Base-by-base conservation (phyloP, 345 rosid genomes). In the Euphorbia peplus region DNA sequence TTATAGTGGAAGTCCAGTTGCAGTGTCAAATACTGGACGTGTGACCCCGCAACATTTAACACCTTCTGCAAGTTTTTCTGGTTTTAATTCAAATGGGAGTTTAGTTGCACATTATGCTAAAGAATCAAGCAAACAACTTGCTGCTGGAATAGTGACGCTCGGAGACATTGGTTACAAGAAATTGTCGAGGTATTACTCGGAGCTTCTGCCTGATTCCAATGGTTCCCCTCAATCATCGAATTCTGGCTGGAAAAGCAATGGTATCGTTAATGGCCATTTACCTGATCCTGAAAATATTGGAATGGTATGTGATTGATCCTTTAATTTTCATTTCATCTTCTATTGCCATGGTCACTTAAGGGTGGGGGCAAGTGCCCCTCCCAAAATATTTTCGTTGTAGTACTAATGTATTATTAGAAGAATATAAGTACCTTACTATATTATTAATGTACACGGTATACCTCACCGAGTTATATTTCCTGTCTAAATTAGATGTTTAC, bases 61-160 rank as follows among this genome's bases (percentile, higher is more conserved):
- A 10, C 67, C 86, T 64, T 84, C 95, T 41, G 77, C 76, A 2
- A 84, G 82, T 70, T 81, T 79, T 76, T 64, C 89, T 62, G 83
- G 84, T 52, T 66, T 66, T 70, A 29, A 78, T 74, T 79, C 92
- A 44, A 87, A 83, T 55, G 82, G 90, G 39, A 83, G 84, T 76
- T 65, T 75, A 64, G 87, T 90, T 72, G 86, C 90, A 22, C 92
- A 84, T 29, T 84, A 85, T 76, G 99, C 99, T 63, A 91, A 78
- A 77, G 96, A 89, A 70, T 88, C 99, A 6, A 86, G 99, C 78
- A 95, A 83, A 78, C 99, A 91, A 68, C 87, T 95, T 41, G 97
- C 95, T 63, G 70, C 95, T 72, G 97, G 95, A 75, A 89, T 95
- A 46, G 89, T 80, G 79, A 87, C 78, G 62, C 79, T 91, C n/a